A percentile compares a stretch with the other conserved stretches of the same genome.
phyloP scores from a whole-genome alignment of 2,329 filamentous ascomycete genomes.

The Pseudocercospora fijiensis region DNA sequence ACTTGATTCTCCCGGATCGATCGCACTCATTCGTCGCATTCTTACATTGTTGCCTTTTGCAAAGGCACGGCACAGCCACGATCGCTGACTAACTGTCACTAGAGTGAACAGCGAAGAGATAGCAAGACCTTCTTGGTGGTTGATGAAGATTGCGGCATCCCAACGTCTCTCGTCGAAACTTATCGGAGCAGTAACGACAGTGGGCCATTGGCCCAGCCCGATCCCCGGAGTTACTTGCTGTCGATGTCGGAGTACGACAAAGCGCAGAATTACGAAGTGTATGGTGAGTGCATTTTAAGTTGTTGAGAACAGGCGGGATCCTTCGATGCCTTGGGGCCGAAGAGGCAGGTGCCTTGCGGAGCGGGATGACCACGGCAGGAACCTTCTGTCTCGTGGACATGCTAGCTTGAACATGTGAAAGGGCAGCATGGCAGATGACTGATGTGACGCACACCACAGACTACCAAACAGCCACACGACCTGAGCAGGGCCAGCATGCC shows the following conservation, averaged over 20 bases:
- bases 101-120: conserved; percentile 29
- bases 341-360: conserved; percentile 1
- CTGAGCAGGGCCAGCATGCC: conserved; percentile 55
- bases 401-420: conserved; percentile 28
- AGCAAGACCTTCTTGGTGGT: conserved; percentile 37
- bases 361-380: conserved; percentile 16
- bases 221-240: conserved; percentile 48
- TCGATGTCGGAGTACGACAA: conserved; percentile 84
- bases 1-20: conserved; percentile 12
- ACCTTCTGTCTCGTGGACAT: conserved; percentile 22
- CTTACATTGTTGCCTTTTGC: conserved; percentile 12
- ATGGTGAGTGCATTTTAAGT: conserved; percentile 63
- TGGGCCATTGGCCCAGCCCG: conserved; percentile 55
- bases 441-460: conserved; percentile 48
- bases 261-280: conserved; percentile 70
- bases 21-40: conserved; percentile 12
- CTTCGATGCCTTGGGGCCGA: conserved; percentile 9
- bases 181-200: conserved; percentile 45
- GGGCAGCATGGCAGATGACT: conserved; percentile 43
- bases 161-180: conserved; percentile 34
- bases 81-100: conserved; percentile 24
- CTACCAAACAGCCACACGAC: conserved; percentile 59
- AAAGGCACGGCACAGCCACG: conserved; percentile 24
- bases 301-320: not conserved
- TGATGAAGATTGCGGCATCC: conserved; percentile 40